Conservation (phyloP, 352 stramenopile species). For the Phytophthora meadii region DNA sequence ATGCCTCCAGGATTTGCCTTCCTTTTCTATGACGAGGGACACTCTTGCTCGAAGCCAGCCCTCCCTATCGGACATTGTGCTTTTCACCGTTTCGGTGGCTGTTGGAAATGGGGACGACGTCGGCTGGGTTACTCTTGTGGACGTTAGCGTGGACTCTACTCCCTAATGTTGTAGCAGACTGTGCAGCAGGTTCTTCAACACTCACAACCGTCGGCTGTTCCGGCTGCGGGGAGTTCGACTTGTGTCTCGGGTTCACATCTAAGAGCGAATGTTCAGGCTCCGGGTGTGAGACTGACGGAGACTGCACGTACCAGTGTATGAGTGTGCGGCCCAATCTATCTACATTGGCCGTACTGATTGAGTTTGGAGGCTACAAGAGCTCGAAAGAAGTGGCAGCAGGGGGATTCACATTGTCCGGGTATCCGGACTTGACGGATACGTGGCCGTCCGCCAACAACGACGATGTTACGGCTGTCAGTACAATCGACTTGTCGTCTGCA, state of each 20-base stretch:
- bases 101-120: slow-evolving; percentile 17
- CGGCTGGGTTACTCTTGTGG: slow-evolving; percentile 6
- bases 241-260: slow-evolving; percentile 33
- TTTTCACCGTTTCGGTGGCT: slow-evolving; percentile 22
- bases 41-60: not conserved
- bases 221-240: slow-evolving; percentile 29
- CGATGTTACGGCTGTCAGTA: slow-evolving; percentile 27
- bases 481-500: slow-evolving; percentile 31
- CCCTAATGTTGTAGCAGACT: slow-evolving; percentile 15
- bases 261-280: slow-evolving; percentile 26
- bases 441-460: slow-evolving; percentile 41
- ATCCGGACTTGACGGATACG: slow-evolving; percentile 25
- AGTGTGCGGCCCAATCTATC: slow-evolving; percentile 20
- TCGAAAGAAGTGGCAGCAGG: slow-evolving; percentile 32
- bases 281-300: slow-evolving; percentile 22
- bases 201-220: slow-evolving; percentile 37
- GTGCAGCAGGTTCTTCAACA: slow-evolving; percentile 28
- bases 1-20: slow-evolving; percentile 27
- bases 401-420: slow-evolving; percentile 17
- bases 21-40: slow-evolving; percentile 18
- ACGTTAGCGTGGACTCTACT: slow-evolving; percentile 6
- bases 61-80: slow-evolving; percentile 4
- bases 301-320: slow-evolving; percentile 37
- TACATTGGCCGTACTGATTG: slow-evolving; percentile 33
- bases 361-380: slow-evolving; percentile 42